Evolutionary conservation across 805 yeast species (phyloP), one percentile per base, ranked within the genome.

Genomic region (Candida dendrica): DNA sequence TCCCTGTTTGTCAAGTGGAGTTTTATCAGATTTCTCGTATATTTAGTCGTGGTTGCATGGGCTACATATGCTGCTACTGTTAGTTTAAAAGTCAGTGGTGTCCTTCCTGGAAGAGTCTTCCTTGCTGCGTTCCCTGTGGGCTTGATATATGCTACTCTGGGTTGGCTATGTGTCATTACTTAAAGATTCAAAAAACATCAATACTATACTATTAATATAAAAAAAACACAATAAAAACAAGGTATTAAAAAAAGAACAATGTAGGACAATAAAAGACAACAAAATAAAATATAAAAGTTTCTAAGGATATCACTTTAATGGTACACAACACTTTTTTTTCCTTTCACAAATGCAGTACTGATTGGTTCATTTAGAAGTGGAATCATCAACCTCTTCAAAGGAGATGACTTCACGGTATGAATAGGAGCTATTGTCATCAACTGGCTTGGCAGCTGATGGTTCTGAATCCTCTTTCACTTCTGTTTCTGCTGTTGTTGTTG

Each of bases 71-170:
- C 84, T 6, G 84, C 84, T 5, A 68, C 72, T 17, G 67, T 78
- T 55, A 78, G 83, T 37, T 67, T 81, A 43, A 75, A 76, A 51
- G 66, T 62, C 36, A 74, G 81, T 20, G 88, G 88, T 2, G 86
- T 81, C 2, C 61, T 75, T 15, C 79, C 81, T 3, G 77, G 81
- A 4, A 63, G 86, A 44, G 72, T 78, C 9, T 63, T 78, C 26
- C 59, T 81, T 45, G 87, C 88, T 0, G 66, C 77, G 9, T 81
- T 77, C 49, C 89, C 89, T 0, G 77, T 82, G 22, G 81, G 73
- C 3, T 64, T 82, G 47, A 72, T 81, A 56, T 82, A 78, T 55
- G 69, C 77, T 5, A 72, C 77, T 4, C 58, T 81, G 38, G 79
- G 83, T 20, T 81, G 87, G 87, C 60, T 81, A 26, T 77, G 79